phyloP scores from a whole-genome alignment of 768 basidiomycete species.

The Trichaptum fuscoviolaceum region DNA sequence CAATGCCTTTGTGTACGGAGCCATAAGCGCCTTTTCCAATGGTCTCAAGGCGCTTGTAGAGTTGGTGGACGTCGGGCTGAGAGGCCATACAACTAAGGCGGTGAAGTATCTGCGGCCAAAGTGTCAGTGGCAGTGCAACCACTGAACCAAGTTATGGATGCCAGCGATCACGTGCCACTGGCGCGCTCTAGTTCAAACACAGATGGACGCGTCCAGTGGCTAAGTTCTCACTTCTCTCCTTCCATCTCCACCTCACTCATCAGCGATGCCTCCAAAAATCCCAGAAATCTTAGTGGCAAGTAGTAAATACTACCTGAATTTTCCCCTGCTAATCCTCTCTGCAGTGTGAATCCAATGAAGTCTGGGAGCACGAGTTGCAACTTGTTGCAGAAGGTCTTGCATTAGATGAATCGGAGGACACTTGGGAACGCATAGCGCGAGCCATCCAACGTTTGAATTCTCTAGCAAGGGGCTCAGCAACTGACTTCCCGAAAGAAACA shows the following conservation, averaged over 20 bases:
- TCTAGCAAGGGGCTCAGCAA: constrained; percentile 48
- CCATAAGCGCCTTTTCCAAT: constrained; percentile 95
- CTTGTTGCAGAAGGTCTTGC: constrained; percentile 35
- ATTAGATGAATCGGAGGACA: constrained; percentile 68
- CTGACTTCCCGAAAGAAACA: constrained; percentile 47
- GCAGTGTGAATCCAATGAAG: constrained; percentile 28
- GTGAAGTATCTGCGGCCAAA: background rate
- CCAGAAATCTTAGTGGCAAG: background rate
- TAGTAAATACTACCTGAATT: background rate
- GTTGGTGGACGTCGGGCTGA: constrained; percentile 66
- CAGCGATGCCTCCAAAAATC: constrained; percentile 1
- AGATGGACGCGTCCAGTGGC: background rate
- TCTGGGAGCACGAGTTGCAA: constrained; percentile 36
- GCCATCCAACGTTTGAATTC: constrained; percentile 41
- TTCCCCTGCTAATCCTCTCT: background rate
- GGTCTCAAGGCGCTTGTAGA: constrained; percentile 84
- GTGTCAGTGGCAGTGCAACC: background rate
- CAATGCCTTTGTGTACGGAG: constrained; percentile 87
- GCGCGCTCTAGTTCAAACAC: background rate
- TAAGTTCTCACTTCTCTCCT: background rate
- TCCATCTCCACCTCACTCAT: background rate
- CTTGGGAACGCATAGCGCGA: constrained; percentile 65
- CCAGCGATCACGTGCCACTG: background rate
- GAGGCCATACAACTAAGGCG: constrained; percentile 23
- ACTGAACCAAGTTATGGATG: background rate